phyloP scores from a whole-genome alignment of 352 stramenopile genomes.

The Peronospora belbahrii region DNA sequence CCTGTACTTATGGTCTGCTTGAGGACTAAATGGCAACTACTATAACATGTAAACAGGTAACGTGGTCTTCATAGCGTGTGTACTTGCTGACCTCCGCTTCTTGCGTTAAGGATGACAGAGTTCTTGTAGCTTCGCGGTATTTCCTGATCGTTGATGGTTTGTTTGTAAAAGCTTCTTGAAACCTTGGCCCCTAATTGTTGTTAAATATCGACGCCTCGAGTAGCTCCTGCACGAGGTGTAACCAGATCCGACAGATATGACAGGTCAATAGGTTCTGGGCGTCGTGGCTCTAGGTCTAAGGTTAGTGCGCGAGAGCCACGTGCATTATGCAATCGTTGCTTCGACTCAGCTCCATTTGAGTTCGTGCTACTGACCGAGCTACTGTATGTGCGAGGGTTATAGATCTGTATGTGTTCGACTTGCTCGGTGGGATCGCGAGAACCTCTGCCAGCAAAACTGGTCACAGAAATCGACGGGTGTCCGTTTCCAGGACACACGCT shows the following conservation, averaged over 20 bases:
- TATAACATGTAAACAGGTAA: no score
- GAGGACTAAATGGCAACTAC: no score
- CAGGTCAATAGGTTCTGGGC: constrained; percentile 31
- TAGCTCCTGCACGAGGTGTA: constrained; percentile 17
- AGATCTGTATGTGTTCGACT: constrained; percentile 14
- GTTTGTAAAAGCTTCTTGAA: no score
- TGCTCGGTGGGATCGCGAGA: constrained; percentile 13
- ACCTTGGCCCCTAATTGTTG: background rate
- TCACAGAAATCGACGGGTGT: constrained; percentile 26
- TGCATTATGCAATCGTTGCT: constrained; percentile 11
- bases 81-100: no score
- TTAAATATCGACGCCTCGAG: no score
- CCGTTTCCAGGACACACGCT: constrained; percentile 22
- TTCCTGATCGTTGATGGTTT: no score
- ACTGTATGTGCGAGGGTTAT: constrained; percentile 16
- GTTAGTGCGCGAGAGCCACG: constrained; percentile 15
- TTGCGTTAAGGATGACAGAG: no score
- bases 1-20: no score
- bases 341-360: no score
- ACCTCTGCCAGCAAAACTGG: constrained; percentile 28
- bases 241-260: constrained; percentile 45
- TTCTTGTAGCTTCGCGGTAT: no score
- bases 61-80: no score
- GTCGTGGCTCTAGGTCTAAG: constrained; percentile 16
- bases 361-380: no score